These are phyloP conservation scores for Syzygium grande DNA, from an alignment of 345 rosid genomes.

Conservation along the genomic window DNA sequence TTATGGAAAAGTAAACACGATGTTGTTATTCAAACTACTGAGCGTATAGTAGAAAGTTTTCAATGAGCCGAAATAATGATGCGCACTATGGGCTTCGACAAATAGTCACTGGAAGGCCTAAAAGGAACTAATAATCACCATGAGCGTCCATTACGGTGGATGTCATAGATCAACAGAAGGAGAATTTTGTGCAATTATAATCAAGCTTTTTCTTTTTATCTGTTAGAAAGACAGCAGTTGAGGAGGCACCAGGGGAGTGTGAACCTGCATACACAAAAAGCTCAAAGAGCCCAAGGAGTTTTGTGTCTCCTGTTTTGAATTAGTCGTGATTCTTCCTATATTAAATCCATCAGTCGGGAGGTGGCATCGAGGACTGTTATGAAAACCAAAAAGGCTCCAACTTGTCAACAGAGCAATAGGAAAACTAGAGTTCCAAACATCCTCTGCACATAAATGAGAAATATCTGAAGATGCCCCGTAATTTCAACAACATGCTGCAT, in stretches of 20 bases:
- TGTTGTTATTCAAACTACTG: neutral
- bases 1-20: neutral
- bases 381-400: neutral
- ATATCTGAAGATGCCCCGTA: neutral
- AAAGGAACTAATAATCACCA: neutral
- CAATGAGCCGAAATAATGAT: neutral
- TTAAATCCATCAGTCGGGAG: neutral
- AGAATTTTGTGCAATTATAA: neutral
- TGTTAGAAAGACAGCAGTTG: neutral
- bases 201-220: neutral
- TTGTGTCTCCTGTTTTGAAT: neutral
- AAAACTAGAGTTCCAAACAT: neutral
- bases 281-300: neutral
- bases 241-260: neutral
- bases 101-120: neutral
- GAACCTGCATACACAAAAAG: neutral
- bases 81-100: neutral
- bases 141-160: neutral
- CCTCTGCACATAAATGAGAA: neutral
- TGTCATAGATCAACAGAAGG: neutral
- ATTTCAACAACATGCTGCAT: neutral
- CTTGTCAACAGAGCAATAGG: neutral
- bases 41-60: neutral
- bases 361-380: neutral
- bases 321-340: neutral